phyloP scores from a whole-genome alignment of 75 land plant genomes.

The Gnetum montanum region DNA sequence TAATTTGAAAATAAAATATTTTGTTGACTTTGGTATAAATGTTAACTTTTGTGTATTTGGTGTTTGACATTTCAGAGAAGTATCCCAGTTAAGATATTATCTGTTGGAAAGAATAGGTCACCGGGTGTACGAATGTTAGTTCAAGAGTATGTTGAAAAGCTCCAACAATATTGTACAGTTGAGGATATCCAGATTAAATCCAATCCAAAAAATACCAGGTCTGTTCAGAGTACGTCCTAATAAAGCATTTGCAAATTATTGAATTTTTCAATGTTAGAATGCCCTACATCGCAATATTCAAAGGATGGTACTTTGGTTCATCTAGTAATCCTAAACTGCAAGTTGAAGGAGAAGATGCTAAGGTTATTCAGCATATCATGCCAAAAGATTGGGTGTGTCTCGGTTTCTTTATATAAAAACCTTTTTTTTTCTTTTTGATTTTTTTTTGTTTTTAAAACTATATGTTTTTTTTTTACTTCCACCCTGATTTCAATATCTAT shows the following conservation, averaged over 20 bases:
- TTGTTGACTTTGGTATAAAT: too few species aligned
- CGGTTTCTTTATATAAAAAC: too few species aligned
- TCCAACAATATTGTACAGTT: constrained; percentile 48
- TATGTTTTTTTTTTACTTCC: too few species aligned
- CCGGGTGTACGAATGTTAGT: constrained; percentile 43
- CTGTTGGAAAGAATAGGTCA: constrained; percentile 61
- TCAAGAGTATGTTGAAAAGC: constrained; percentile 54
- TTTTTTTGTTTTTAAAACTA: too few species aligned
- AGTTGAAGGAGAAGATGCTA: constrained; percentile 53
- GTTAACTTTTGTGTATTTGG: neutral
- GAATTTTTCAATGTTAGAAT: too few species aligned
- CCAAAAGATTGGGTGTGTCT: constrained; percentile 80
- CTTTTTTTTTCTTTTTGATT: too few species aligned
- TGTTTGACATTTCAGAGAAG: too few species aligned
- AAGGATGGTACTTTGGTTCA: constrained; percentile 2
- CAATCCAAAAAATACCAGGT: constrained; percentile 74
- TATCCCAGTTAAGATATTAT: constrained; percentile 48
- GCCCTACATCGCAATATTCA: too few species aligned
- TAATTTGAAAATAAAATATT: too few species aligned
- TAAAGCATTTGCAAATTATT: neutral
- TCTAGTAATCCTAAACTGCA: constrained; percentile 60
- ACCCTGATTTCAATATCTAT: too few species aligned
- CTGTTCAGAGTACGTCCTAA: neutral
- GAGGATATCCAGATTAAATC: constrained; percentile 60
- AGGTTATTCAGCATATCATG: constrained; percentile 40